Percentiles rank a stretch among this genome's conserved stretches.
Evolutionary conservation across 139 green algal genomes (phyloP).

Genomic region (Desmodesmus armatus): DNA sequence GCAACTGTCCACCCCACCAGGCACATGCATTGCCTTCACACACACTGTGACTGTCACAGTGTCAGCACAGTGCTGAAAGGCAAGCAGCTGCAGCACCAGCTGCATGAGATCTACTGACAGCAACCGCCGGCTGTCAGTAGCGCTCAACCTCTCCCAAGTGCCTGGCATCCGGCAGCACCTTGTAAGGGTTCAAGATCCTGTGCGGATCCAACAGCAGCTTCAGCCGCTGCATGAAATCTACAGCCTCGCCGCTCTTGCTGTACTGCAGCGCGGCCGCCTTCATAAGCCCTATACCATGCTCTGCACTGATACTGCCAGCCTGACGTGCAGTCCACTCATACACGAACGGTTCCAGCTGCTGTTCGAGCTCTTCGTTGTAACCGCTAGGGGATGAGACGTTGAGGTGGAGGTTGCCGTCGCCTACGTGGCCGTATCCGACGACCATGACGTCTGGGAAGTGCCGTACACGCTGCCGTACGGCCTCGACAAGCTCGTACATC

Average conservation of each 20-base stretch:
- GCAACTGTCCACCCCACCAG: no score
- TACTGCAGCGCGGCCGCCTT: slow-evolving; percentile 86
- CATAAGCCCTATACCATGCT: slow-evolving; percentile 97
- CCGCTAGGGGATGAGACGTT: slow-evolving; percentile 80
- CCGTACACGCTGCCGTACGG: slow-evolving; percentile 60
- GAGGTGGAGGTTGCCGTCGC: slow-evolving; percentile 97
- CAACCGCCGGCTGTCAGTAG: no score
- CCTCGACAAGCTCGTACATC: slow-evolving; percentile 91
- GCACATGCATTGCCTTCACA: no score
- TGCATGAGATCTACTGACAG: no score
- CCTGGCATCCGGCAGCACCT: slow-evolving; percentile 56
- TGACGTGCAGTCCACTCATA: slow-evolving; percentile 86
- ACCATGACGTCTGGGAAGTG: slow-evolving; percentile 58
- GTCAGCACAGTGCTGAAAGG: no score
- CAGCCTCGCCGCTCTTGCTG: slow-evolving; percentile 75
- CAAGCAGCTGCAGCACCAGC: no score
- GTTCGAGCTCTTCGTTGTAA: slow-evolving; percentile 51
- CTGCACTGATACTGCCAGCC: slow-evolving; percentile 92
- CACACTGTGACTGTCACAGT: no score
- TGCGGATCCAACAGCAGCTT: slow-evolving; percentile 92
- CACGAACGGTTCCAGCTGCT: slow-evolving; percentile 94
- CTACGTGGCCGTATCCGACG: slow-evolving; percentile 96
- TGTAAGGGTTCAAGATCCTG: slow-evolving; percentile 97
- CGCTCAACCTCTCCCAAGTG: not conserved
- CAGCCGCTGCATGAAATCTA: slow-evolving; percentile 89